Conservation (phyloP, 2,329 filamentous ascomycete genomes). For the Paraphaeosphaeria sporulosa region DNA sequence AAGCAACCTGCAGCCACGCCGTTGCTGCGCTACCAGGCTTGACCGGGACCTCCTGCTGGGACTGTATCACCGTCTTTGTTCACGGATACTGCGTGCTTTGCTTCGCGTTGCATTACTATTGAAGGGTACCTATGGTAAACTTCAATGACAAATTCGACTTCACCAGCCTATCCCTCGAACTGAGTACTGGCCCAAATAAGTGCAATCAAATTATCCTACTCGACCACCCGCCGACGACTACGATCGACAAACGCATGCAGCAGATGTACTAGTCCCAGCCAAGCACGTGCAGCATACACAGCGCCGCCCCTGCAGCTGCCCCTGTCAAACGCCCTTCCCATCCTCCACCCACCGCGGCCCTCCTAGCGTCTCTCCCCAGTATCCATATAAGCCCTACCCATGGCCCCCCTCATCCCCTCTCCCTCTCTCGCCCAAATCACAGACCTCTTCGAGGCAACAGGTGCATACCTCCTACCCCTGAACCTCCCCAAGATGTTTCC, state of each 20-base stretch:
- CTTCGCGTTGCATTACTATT: background rate
- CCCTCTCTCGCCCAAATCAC: background rate
- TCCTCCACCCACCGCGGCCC: too few species aligned
- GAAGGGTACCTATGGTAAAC: background rate
- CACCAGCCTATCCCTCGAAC: background rate
- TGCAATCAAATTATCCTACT: background rate
- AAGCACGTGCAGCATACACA: constrained; percentile 29
- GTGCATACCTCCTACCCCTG: too few species aligned
- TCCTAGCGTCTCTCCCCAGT: background rate
- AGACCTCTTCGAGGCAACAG: background rate
- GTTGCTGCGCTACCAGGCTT: constrained; percentile 25
- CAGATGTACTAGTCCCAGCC: constrained; percentile 35
- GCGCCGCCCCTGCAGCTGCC: constrained; percentile 18
- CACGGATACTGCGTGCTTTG: background rate
- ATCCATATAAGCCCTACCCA: background rate
- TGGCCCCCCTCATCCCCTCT: constrained; percentile 18
- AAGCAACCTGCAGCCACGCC: constrained; percentile 21
- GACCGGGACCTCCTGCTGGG: constrained; percentile 1
- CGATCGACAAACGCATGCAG: constrained; percentile 37
- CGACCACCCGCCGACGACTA: background rate
- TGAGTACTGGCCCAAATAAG: background rate
- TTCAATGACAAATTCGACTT: background rate
- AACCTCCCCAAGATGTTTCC: constrained; percentile 28
- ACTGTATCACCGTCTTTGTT: background rate
- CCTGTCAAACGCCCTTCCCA: background rate